Conservation (phyloP, 2,329 filamentous ascomycete genomes). For the Diaporthe sp. region DNA sequence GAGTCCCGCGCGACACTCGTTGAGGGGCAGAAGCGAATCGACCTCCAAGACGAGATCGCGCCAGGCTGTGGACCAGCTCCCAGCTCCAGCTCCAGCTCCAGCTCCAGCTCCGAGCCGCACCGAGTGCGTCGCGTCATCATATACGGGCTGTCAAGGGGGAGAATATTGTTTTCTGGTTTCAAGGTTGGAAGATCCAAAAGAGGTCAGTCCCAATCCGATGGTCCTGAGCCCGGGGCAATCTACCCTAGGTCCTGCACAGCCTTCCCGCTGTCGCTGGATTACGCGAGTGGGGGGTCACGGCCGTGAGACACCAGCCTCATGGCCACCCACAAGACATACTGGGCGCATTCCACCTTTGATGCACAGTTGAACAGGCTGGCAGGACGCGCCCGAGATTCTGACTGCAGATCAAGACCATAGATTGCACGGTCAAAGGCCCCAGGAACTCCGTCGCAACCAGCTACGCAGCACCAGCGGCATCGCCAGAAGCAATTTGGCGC, state of each 20-base stretch:
- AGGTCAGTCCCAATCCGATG: conserved; percentile 26
- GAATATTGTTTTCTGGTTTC: not conserved
- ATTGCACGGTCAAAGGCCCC: not conserved
- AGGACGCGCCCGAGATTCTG: conserved; percentile 12
- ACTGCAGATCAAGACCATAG: conserved; percentile 21
- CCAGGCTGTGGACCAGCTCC: conserved; percentile 14
- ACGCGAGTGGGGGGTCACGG: conserved; percentile 21
- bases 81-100: conserved; percentile 14
- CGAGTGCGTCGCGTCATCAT: conserved; percentile 18
- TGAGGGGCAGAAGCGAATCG: conserved; percentile 7
- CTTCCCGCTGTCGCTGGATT: conserved; percentile 25
- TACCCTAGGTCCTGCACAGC: conserved; percentile 23
- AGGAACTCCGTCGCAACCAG: not conserved
- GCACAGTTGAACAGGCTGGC: not conserved
- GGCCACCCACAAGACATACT: not conserved
- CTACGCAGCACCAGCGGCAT: not conserved
- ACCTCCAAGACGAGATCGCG: not conserved
- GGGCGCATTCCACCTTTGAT: not conserved
- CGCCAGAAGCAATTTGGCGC: not conserved
- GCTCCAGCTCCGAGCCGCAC: conserved; percentile 1
- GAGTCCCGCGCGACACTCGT: conserved; percentile 10
- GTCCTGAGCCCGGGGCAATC: conserved; percentile 10
- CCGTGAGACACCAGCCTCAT: conserved; percentile 11
- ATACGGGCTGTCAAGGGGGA: conserved; percentile 11
- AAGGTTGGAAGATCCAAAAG: not conserved